Evolutionary conservation across 352 stramenopile genomes (phyloP).

Genomic region (Detonula confervacea): DNA sequence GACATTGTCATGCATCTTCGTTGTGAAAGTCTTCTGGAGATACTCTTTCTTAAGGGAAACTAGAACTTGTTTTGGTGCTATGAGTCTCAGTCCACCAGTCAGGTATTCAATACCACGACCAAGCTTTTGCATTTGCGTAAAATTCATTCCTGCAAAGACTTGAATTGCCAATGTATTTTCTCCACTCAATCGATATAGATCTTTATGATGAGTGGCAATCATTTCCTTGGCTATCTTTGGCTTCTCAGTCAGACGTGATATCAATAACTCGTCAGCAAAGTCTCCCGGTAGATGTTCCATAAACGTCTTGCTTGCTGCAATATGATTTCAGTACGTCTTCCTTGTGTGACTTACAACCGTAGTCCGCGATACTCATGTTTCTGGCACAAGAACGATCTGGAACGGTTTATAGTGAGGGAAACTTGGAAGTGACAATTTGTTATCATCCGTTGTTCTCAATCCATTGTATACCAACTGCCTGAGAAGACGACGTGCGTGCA

Average conservation of each 20-base stretch:
- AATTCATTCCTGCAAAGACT: neutral
- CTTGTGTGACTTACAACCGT: neutral
- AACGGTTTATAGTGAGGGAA: neutral
- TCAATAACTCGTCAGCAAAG: neutral
- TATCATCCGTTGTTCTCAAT: neutral
- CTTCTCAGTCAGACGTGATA: neutral
- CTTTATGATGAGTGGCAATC: neutral
- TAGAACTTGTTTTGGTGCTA: neutral
- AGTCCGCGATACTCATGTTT: neutral
- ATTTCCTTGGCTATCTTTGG: neutral
- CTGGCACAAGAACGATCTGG: neutral
- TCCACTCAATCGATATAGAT: neutral
- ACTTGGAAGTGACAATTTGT: neutral
- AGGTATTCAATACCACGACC: neutral
- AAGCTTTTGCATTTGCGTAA: neutral
- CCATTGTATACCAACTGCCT: neutral
- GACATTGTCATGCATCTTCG: neutral
- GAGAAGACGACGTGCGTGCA: neutral
- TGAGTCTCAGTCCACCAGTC: neutral
- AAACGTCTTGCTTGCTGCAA: neutral
- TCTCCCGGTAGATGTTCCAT: neutral
- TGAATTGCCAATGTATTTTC: neutral
- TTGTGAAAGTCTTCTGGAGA: neutral
- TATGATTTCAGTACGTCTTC: neutral
- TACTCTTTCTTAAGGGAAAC: neutral